A percentile compares a stretch with the other conserved stretches of the same genome.
Conservation (phyloP, 257 asterid species). For the Agastache rugosa region DNA sequence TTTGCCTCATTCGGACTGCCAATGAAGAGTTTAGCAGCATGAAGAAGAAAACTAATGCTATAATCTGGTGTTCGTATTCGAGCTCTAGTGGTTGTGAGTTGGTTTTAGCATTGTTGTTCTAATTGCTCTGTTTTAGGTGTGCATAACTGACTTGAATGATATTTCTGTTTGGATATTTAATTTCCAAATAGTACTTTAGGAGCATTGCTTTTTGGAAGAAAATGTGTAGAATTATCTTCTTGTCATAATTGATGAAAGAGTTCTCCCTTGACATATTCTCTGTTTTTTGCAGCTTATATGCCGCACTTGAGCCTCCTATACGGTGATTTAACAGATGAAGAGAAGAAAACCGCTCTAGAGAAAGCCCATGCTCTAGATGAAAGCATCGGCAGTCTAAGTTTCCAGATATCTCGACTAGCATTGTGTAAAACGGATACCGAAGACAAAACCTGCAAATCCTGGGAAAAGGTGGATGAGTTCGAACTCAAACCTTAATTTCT, state of each 20-base stretch:
- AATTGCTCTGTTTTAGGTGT: neutral
- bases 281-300: slow-evolving; percentile 75
- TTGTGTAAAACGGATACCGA: slow-evolving; percentile 79
- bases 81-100: neutral
- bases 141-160: neutral
- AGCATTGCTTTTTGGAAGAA: neutral
- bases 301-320: slow-evolving; percentile 94
- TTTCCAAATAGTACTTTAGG: neutral
- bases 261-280: neutral
- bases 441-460: slow-evolving; percentile 82
- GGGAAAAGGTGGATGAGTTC: slow-evolving; percentile 83
- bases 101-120: neutral
- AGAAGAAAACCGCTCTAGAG: slow-evolving; percentile 73
- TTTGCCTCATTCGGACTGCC: neutral
- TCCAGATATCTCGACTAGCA: slow-evolving; percentile 70
- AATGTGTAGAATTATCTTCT: neutral
- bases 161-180: neutral
- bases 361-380: slow-evolving; percentile 71
- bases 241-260: neutral
- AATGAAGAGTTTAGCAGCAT: neutral
- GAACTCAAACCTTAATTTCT: slow-evolving; percentile 41
- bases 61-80: neutral
- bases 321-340: slow-evolving; percentile 73
- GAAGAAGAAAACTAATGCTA: neutral
- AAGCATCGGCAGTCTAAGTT: slow-evolving; percentile 53